phyloP scores from a whole-genome alignment of 805 yeast genomes.

The Suhomyces emberorum region DNA sequence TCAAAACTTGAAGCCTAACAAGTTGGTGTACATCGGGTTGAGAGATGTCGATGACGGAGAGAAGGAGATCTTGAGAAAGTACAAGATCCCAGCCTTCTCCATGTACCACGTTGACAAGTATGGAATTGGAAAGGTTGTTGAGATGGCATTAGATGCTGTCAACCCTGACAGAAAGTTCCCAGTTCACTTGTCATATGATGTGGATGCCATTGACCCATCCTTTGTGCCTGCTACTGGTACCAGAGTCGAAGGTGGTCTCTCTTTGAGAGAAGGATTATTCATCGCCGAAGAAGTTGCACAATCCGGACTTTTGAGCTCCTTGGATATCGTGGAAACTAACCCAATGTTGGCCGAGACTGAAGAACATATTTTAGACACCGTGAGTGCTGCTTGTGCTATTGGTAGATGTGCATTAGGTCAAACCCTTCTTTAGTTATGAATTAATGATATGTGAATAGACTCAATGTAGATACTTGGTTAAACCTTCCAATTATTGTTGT shows the following conservation, averaged over 20 bases:
- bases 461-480: no score
- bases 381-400: slow-evolving; percentile 84
- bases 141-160: slow-evolving; percentile 79
- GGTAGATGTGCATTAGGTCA: slow-evolving; percentile 95
- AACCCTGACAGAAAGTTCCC: slow-evolving; percentile 70
- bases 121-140: slow-evolving; percentile 88
- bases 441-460: no score
- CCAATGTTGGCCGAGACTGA: slow-evolving; percentile 83
- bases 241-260: slow-evolving; percentile 93
- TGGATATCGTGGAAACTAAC: slow-evolving; percentile 92
- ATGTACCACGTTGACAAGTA: slow-evolving; percentile 95
- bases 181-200: slow-evolving; percentile 88
- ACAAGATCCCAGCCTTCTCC: slow-evolving; percentile 78
- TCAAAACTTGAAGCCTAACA: slow-evolving; percentile 56
- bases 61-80: slow-evolving; percentile 64
- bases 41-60: slow-evolving; percentile 92
- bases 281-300: slow-evolving; percentile 89
- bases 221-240: slow-evolving; percentile 98
- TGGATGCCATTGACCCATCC: slow-evolving; percentile 93
- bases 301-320: slow-evolving; percentile 80
- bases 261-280: slow-evolving; percentile 91
- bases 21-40: slow-evolving; percentile 88
- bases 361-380: slow-evolving; percentile 74
- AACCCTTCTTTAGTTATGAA: slow-evolving; percentile 53
- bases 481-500: no score